Conservation (phyloP, 2,329 filamentous ascomycete species). For the Claviceps sp. region DNA sequence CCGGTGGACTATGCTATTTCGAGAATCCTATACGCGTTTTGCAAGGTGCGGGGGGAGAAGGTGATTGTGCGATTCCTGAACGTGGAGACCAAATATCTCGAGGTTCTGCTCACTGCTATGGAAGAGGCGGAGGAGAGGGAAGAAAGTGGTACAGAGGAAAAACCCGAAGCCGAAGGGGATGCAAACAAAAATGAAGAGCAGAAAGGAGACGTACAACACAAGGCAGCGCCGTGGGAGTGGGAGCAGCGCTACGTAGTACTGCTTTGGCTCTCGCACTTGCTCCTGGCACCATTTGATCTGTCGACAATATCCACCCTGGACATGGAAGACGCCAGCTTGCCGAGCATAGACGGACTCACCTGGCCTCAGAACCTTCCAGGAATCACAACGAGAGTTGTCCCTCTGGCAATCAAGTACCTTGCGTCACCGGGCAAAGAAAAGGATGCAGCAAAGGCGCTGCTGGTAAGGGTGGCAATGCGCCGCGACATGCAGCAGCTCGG, state of each 20-base stretch:
- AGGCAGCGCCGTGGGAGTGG: constrained; percentile 47
- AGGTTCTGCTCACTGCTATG: constrained; percentile 62
- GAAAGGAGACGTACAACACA: constrained; percentile 4
- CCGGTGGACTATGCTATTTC: constrained; percentile 60
- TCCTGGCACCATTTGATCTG: constrained; percentile 82
- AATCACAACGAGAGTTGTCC: constrained; percentile 56
- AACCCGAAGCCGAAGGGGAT: constrained; percentile 1
- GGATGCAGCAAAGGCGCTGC: constrained; percentile 69
- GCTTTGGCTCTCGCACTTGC: constrained; percentile 73
- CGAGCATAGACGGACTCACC: constrained; percentile 32
- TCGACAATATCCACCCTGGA: constrained; percentile 62
- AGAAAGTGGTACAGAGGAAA: neutral
- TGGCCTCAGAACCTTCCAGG: constrained; percentile 51
- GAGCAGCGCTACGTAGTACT: constrained; percentile 79
- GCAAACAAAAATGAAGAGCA: neutral
- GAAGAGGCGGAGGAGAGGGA: constrained; percentile 39
- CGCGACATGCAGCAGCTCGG: constrained; percentile 76
- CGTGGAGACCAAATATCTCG: constrained; percentile 77
- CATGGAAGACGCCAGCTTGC: constrained; percentile 30
- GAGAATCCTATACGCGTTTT: constrained; percentile 73
- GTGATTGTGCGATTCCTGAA: constrained; percentile 83
- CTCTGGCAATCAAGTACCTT: constrained; percentile 59
- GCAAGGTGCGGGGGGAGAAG: constrained; percentile 89
- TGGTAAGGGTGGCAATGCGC: constrained; percentile 71
- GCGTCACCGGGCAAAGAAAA: constrained; percentile 71